Base-by-base conservation (phyloP, 306 rosid genomes). In the Trifolium pratense region DNA sequence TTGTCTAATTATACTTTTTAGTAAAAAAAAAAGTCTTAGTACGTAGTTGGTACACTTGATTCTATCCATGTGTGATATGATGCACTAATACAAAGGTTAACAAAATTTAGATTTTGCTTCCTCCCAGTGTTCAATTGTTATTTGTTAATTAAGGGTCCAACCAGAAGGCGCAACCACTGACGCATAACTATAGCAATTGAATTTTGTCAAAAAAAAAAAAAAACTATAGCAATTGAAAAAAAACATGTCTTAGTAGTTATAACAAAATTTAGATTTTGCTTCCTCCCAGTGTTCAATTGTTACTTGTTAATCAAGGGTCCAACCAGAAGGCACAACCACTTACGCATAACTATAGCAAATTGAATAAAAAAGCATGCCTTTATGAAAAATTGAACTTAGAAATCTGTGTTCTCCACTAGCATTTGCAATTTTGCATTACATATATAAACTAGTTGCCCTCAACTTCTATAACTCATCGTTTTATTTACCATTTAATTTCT, bases 351-450 rank as follows among this genome's bases (percentile, higher is more conserved):
- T 2, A 49, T 16, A 21, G 2, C 5, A n/a, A 51, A 12, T 17
- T 17, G 16, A 58, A 58, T 14, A 26, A 59, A 31, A 58, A 59
- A 59, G 15, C 34, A 56, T 29, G 5, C 1, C 65, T 58, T 58
- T 58, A 1, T 59, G 5, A 26, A n/a, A n/a, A n/a, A 26, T 59
- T 10, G 34, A 56, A 23, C 9, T 29, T 59, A 1, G 12, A 59
- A 59, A 29, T 59, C 65, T 59, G 39, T 59, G 65, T 59, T 29
- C 65, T 59, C 65, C 65, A 59, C 20, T 7, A 26, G 11, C 5
- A 14, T 4, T 13, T 59, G 11, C 5, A 14, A 1, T 13, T 59
- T 56, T 59, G 10, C 20, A 26, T 29, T 29, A 59, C 20, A 52
- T 52, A 20, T 6, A 29, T 1, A 26, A 58, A 58, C 37, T 58